Conservation (phyloP, 495 filamentous ascomycete genomes). For the Beverwykella pulmonaria region DNA sequence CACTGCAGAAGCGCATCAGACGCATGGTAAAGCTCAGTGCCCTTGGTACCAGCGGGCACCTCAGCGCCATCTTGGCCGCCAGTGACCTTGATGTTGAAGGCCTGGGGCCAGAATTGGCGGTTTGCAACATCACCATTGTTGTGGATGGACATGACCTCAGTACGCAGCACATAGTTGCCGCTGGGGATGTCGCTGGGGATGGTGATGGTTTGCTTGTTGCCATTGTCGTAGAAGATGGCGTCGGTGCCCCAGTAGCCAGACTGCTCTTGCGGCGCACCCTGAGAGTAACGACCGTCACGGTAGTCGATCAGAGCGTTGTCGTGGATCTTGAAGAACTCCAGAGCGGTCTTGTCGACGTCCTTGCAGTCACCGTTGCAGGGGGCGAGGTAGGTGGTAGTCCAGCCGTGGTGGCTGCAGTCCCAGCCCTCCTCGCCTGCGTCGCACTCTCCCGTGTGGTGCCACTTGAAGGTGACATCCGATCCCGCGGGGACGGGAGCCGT, state of each 20-base stretch:
- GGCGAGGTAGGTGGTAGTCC: constrained; percentile 8
- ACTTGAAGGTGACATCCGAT: constrained; percentile 4
- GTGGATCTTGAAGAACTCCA: constrained; percentile 18
- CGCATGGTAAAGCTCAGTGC: neutral
- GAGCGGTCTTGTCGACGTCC: constrained; percentile 2
- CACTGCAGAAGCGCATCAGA: neutral
- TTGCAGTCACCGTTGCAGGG: constrained; percentile 11
- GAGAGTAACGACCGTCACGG: constrained; percentile 1
- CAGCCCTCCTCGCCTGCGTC: constrained; percentile 5
- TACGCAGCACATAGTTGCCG: constrained; percentile 18
- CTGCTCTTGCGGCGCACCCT: neutral
- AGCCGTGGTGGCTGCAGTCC: constrained; percentile 18
- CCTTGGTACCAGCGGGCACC: constrained; percentile 3
- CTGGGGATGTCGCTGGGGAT: constrained; percentile 12
- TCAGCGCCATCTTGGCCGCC: neutral
- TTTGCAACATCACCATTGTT: neutral
- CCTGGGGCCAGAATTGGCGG: constrained; percentile 9
- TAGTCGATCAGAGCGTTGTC: constrained; percentile 5
- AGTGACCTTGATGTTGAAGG: constrained; percentile 15
- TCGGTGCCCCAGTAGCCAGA: constrained; percentile 10
- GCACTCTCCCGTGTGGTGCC: constrained; percentile 1
- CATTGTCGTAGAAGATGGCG: constrained; percentile 5
- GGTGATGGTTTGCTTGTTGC: constrained; percentile 2
- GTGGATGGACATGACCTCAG: constrained; percentile 10
- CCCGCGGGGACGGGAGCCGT: neutral